These are phyloP conservation scores for Hymenochaete sp. DNA, from an alignment of 1,284 basidiomycete species.

Conservation along the genomic window DNA sequence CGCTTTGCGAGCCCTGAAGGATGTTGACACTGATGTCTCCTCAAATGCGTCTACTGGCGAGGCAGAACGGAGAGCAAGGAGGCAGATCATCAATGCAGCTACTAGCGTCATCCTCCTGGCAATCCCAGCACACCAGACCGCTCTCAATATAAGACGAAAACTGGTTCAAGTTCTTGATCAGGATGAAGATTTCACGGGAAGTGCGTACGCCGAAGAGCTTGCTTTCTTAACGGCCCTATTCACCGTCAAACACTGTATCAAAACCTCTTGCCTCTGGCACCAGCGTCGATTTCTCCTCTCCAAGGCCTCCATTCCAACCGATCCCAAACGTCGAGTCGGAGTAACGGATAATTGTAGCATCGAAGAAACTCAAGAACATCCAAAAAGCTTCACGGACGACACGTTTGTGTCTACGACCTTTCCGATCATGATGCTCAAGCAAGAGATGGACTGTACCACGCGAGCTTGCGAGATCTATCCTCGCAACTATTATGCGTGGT, in stretches of 20 bases:
- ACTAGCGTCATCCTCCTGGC: conserved; percentile 41
- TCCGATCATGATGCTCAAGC: conserved; percentile 26
- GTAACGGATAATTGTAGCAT: too few species aligned
- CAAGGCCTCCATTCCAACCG: not conserved
- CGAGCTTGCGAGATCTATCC: conserved; percentile 50
- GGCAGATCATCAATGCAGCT: not conserved
- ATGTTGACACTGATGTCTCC: conserved; percentile 9
- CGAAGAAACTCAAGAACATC: not conserved
- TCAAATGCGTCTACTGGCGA: not conserved
- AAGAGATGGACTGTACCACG: conserved; percentile 39
- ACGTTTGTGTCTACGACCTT: not conserved
- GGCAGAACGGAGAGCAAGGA: conserved; percentile 1
- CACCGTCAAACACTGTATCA: conserved; percentile 43
- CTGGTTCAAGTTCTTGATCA: conserved; percentile 27
- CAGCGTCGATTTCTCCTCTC: conserved; percentile 55
- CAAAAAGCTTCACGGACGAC: not conserved
- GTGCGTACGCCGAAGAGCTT: conserved; percentile 32
- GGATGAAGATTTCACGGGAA: not conserved
- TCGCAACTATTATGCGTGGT: conserved; percentile 63
- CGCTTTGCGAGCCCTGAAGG: conserved; percentile 32
- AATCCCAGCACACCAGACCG: conserved; percentile 60
- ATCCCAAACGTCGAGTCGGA: not conserved
- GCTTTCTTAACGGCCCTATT: conserved; percentile 38
- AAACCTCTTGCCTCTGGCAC: conserved; percentile 58
- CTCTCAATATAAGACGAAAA: conserved; percentile 45